Base-by-base conservation (phyloP, 1,284 basidiomycete species). In the Pulveroboletus sp. region DNA sequence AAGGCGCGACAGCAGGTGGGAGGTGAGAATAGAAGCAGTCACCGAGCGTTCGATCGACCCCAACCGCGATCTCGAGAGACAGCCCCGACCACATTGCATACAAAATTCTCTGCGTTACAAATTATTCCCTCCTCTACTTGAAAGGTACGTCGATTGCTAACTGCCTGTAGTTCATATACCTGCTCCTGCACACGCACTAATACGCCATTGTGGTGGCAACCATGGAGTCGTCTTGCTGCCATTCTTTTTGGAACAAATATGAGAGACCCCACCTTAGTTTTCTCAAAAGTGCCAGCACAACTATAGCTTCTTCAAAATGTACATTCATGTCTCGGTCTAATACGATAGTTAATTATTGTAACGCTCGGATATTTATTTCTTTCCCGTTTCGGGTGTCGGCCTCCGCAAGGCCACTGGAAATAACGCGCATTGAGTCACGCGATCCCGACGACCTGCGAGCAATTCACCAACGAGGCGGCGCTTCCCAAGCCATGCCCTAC, bases 321-420 rank as follows among this genome's bases (percentile, higher is more conserved):
- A 46, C 44, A 26, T 47, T 22, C 4, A 44, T 33, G 4, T 26
- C 18, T 17, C 28, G 9, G 20, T 56, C 15, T 43, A 38, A 12
- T 43, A 57, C 22, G 5, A 56, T 56, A 38, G 18, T 43, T n/a
- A 8, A 48, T 56, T 43, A 43, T n/a, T 35, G 33, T 36, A 36
- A 59, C 12, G 12, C 9, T 25, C 9, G 39, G 1, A 54, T 54
- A 29, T 10, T 11, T 22, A 2, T 17, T 47, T 42, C 39, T 35
- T 35, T 22, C 38, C 24, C 28, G 4, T 5, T 26, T 33, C 17
- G 17, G 39, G 31, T 54, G 26, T 15, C 59, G 36, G 17, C 18
- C 18, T n/a, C 11, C 17, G 14, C 12, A 28, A 24, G 14, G 20
- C 18, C 52, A 31, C n/a, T 18, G 20, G 9, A 29, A 28, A n/a